Evolutionary conservation across 2,329 filamentous ascomycete species (phyloP), one percentile per base, ranked within the genome.

Genomic region (Trichoderma polysporum): DNA sequence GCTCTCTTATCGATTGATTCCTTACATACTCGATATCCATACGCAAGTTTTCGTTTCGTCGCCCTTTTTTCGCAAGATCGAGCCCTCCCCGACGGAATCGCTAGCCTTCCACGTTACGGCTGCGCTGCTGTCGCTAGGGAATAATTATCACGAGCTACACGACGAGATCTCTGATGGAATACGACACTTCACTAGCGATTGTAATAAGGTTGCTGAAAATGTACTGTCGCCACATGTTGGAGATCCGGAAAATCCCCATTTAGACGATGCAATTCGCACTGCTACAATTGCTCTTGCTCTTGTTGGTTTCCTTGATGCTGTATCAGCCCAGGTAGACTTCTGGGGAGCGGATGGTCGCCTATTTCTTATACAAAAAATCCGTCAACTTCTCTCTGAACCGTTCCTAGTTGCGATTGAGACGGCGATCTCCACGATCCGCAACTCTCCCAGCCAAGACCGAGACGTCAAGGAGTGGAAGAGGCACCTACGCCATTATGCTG

Each of bases 331-430:
- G 75, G 87, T 90, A 10, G 86, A 90, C 69, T 94, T 97, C 73
- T 99, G 94, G 93, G 88, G 82, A 68, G 83, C 90, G 1, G 85
- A 87, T 3, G 91, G 95, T 71, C 88, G 93, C 62, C 79, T 96
- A 31, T 84, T 85, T 3, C 79, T 98, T 54, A 86, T 97, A 17
- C 86, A 91, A 68, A 85, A 88, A 56, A 79, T 97, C 37, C 89
- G 89, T 62, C 83, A 85, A 35, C 85, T 97, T 19, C 82, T 99
- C 13, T 94, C 93, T 0, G 94, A 97, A 73, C 84, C 88, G 7
- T 97, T 97, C 75, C 84, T 97, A 70, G 87, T 96, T 13, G 89
- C 91, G 2, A 87, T 98, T 41, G 95, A 98, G 79, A 93, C 92
- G 0, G 91, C 93, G 9, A 90, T 97, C 67, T 97, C 94, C 9